phyloP scores from a whole-genome alignment of 495 filamentous ascomycete species.

The Neurospora sp. region DNA sequence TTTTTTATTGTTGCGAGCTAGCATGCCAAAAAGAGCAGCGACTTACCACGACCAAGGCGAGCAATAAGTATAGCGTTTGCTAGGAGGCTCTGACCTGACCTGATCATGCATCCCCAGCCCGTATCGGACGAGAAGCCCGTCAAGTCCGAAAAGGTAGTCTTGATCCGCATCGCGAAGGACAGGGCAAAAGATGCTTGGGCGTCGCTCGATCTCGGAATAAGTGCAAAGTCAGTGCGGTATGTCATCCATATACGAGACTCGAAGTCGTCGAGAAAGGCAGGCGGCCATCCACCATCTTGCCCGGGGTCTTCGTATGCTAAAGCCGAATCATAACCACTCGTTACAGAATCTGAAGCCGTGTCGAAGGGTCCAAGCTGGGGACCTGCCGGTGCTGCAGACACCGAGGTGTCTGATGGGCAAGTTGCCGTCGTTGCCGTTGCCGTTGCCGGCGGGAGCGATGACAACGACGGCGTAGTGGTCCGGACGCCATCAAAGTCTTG shows the following conservation, averaged over 20 bases:
- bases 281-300: conserved; percentile 66
- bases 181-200: conserved; percentile 59
- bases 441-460: background rate
- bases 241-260: conserved; percentile 94
- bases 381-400: conserved; percentile 5
- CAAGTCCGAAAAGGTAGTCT: conserved; percentile 69
- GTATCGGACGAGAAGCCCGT: conserved; percentile 86
- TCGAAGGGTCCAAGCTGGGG: conserved; percentile 17
- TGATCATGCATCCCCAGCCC: conserved; percentile 99
- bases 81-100: conserved; percentile 86
- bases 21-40: background rate
- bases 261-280: conserved; percentile 81
- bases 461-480: conserved; percentile 2
- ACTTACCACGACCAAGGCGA: conserved; percentile 68
- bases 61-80: conserved; percentile 72
- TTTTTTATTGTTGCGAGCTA: background rate
- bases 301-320: conserved; percentile 37
- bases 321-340: conserved; percentile 40
- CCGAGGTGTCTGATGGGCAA: background rate
- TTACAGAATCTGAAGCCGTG: conserved; percentile 37
- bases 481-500: conserved; percentile 13
- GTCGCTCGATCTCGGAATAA: conserved; percentile 71
- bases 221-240: conserved; percentile 78
- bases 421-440: background rate
- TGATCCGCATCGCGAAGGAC: conserved; percentile 76